Evolutionary conservation across 2,329 filamentous ascomycete species (phyloP), one percentile per base, ranked within the genome.

Genomic region (Fusarium devonianum): DNA sequence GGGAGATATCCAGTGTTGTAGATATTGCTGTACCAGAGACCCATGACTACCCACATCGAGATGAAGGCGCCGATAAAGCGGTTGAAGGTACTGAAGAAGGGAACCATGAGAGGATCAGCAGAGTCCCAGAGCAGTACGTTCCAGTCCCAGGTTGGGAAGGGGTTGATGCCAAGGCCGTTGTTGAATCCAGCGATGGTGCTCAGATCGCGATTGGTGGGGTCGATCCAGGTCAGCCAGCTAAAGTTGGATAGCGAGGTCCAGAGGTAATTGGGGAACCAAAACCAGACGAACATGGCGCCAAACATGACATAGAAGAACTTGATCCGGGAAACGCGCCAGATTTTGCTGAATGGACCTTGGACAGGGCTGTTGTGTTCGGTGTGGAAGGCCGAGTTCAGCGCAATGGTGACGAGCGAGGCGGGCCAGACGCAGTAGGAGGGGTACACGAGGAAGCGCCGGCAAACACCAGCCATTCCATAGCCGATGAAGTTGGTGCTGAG

Each of bases 1-100:
- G 76, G 76, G 18, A 81, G 68, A 56, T 82, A 85, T 40, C 77
- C 74, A 9, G 77, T 79, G 66, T 82, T 80, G 71, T 79, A 87
- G 2, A 79, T 69, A 43, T 83, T 83, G 33, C 73, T 78, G 66
- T 81, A 88, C 71, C 84, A 86, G 7, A 88, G 64, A 18, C 71
- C 80, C 3, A 81, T 67, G 11, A 83, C 73, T 11, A 87, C 71
- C 71, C 81, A 78, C 59, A 78, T 77, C 32, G 77, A 80, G 23
- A 81, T 55, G 10, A 84, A 74, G 38, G 81, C 76, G 21, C 84
- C 84, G 33, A 85, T 69, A 53, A 86, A 74, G 16, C 80, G 82
- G 67, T 88, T 88, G 44, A 83, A 74, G 32, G 85, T 86, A 19
- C 80, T 81, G 69, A 84, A 80, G 63, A 79, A 80, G 4, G 79